phyloP scores from a whole-genome alignment of 345 rosid genomes.

The Rhodomyrtus tomentosa region DNA sequence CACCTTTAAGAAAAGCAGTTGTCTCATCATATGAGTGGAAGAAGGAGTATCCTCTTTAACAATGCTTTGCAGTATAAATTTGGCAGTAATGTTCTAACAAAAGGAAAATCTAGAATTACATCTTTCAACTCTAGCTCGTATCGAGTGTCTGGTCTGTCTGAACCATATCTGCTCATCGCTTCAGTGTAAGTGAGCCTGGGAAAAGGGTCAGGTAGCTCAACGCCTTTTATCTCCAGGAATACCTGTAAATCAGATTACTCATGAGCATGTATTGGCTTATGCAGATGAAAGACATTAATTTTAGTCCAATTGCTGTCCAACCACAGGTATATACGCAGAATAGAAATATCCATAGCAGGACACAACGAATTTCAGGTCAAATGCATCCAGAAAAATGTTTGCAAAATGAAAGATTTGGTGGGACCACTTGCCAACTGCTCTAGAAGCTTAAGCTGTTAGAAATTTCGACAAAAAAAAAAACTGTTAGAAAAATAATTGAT shows the following conservation, averaged over 20 bases:
- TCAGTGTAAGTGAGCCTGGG: slow-evolving; percentile 89
- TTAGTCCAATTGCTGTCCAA: neutral
- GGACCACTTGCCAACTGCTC: too few species aligned
- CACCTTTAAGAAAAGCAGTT: neutral
- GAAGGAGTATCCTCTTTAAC: neutral
- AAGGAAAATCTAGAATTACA: slow-evolving; percentile 31
- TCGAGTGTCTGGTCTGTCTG: slow-evolving; percentile 93
- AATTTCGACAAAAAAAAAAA: too few species aligned
- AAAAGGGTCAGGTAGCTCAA: slow-evolving; percentile 71
- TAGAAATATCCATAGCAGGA: neutral
- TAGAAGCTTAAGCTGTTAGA: too few species aligned
- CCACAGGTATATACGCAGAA: neutral
- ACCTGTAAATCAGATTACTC: slow-evolving; percentile 29
- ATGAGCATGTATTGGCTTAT: neutral
- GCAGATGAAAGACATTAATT: neutral
- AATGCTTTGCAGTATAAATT: neutral
- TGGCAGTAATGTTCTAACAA: neutral
- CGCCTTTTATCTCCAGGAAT: slow-evolving; percentile 71
- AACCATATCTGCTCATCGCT: slow-evolving; percentile 79
- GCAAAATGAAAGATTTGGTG: too few species aligned
- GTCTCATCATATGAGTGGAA: neutral
- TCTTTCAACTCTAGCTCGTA: slow-evolving; percentile 88
- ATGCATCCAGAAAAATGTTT: neutral
- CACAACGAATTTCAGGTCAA: neutral
- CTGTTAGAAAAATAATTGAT: too few species aligned